phyloP scores from a whole-genome alignment of 495 filamentous ascomycete genomes.

The Hyphodiscus hymeniophilus region DNA sequence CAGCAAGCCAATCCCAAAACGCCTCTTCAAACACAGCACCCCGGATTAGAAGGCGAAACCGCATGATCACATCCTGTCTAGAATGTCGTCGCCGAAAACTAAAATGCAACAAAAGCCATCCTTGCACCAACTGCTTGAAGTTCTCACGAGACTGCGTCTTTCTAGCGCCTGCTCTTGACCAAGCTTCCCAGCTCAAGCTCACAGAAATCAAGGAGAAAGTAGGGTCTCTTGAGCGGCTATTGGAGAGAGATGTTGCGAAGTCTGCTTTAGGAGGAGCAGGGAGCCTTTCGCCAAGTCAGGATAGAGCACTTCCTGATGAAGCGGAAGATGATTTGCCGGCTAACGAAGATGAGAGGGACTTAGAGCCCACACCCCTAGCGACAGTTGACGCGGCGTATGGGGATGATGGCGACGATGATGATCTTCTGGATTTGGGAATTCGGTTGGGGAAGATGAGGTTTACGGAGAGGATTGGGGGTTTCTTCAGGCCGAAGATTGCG shows the following conservation, averaged over 20 bases:
- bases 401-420: constrained; percentile 45
- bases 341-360: constrained; percentile 32
- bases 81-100: constrained; percentile 73
- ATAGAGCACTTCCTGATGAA: constrained; percentile 34
- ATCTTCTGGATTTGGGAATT: constrained; percentile 62
- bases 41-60: constrained; percentile 53
- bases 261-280: constrained; percentile 24
- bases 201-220: constrained; percentile 66
- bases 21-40: constrained; percentile 12
- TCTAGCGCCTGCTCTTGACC: constrained; percentile 51
- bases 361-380: constrained; percentile 45
- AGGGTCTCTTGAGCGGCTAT: constrained; percentile 50
- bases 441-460: constrained; percentile 62
- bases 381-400: constrained; percentile 55
- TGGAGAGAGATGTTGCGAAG: constrained; percentile 46
- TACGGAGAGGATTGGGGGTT: constrained; percentile 59
- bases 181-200: constrained; percentile 49
- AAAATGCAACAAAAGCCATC: constrained; percentile 67
- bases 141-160: constrained; percentile 57
- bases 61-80: constrained; percentile 60
- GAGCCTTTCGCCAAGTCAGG: constrained; percentile 17
- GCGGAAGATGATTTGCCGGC: constrained; percentile 38
- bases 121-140: constrained; percentile 63
- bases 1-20: neutral
- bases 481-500: constrained; percentile 49